Evolutionary conservation across 1,139 yeast species (phyloP).

Genomic region (Barnettozyma hawaiiensis): DNA sequence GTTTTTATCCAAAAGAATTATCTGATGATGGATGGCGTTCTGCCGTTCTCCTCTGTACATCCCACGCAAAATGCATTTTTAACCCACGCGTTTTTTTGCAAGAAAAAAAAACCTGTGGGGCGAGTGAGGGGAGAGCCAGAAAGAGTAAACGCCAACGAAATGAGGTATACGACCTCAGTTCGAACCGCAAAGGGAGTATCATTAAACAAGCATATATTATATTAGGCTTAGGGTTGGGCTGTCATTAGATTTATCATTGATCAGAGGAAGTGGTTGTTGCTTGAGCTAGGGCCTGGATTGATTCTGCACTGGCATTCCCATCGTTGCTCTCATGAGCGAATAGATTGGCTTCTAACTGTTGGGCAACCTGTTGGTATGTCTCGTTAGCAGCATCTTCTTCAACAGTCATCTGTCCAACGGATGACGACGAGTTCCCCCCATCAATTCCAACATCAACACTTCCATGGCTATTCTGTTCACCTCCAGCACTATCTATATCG

Average conservation of each 20-base stretch:
- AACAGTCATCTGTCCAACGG: background rate
- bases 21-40: slow-evolving; percentile 2
- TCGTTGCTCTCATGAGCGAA: slow-evolving; percentile 14
- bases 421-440: too few species aligned
- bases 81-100: background rate
- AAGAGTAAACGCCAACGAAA: too few species aligned
- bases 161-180: too few species aligned
- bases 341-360: slow-evolving; percentile 21
- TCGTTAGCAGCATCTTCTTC: slow-evolving; percentile 3
- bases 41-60: background rate
- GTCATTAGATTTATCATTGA: background rate
- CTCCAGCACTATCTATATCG: background rate
- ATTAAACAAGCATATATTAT: too few species aligned
- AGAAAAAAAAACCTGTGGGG: background rate
- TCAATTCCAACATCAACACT: background rate
- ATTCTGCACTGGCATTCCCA: slow-evolving; percentile 2
- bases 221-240: too few species aligned
- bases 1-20: background rate
- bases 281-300: slow-evolving; percentile 7
- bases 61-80: background rate
- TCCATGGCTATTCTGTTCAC: background rate
- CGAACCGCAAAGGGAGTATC: background rate
- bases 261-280: background rate
- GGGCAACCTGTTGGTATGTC: slow-evolving; percentile 12
- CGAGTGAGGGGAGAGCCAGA: background rate